These are phyloP conservation scores for Neurospora pannonica DNA, from an alignment of 495 filamentous ascomycete genomes.

Conservation along the genomic window DNA sequence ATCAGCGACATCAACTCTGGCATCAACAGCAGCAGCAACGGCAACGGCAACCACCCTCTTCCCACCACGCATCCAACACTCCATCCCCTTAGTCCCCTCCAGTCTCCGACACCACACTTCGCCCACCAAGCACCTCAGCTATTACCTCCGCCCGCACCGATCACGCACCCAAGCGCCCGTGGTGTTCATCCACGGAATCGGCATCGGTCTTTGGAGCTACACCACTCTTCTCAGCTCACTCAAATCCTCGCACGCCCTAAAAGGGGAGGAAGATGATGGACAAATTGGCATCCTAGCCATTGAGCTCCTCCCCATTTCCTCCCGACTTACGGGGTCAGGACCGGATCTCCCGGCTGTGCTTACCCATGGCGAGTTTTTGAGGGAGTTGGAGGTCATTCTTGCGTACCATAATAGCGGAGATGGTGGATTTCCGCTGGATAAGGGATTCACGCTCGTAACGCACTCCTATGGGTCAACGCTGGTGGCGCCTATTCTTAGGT, in stretches of 20 bases:
- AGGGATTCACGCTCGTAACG: constrained; percentile 40
- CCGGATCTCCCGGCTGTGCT: constrained; percentile 23
- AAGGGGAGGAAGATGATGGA: constrained; percentile 17
- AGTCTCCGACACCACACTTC: constrained; percentile 25
- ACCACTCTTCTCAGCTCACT: constrained; percentile 44
- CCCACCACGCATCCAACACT: constrained; percentile 43
- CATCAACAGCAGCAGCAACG: not conserved
- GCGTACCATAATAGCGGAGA: constrained; percentile 30
- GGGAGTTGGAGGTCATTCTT: constrained; percentile 43
- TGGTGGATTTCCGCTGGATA: constrained; percentile 19
- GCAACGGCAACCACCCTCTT: constrained; percentile 32
- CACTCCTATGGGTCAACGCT: constrained; percentile 58
- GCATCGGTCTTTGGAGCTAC: constrained; percentile 58
- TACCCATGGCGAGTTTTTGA: constrained; percentile 35
- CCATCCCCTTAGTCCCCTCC: constrained; percentile 22
- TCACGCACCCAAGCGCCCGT: constrained; percentile 44
- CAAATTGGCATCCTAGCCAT: constrained; percentile 54
- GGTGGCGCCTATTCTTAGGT: constrained; percentile 51
- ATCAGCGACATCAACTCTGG: not conserved
- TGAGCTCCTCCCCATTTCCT: constrained; percentile 54
- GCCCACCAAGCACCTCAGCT: constrained; percentile 38
- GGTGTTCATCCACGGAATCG: constrained; percentile 64
- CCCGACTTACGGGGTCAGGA: constrained; percentile 39
- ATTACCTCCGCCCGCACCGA: constrained; percentile 57
- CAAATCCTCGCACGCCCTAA: constrained; percentile 18